Base-by-base conservation (phyloP, 2,329 filamentous ascomycete genomes). In the Clarireedia hainanense region DNA sequence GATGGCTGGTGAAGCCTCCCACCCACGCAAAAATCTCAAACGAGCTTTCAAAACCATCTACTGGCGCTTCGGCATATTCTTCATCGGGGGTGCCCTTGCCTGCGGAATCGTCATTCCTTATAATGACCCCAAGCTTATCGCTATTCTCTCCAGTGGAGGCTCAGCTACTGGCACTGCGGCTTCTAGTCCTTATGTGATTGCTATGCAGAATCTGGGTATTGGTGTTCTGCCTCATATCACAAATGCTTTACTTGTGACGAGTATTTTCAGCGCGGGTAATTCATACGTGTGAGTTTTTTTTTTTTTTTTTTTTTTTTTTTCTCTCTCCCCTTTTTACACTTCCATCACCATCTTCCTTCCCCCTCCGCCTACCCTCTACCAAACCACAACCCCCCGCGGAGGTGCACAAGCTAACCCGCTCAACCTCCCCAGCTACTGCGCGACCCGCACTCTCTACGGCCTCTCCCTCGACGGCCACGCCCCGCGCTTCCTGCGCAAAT, bases 41-140 rank as follows among this genome's bases (percentile, higher is more conserved):
- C 77, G 77, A 47, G 86, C 86, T 1, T 89, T 81, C 72, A 88
- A 88, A 64, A 84, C 83, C 0, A 84, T 89, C 6, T 89, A 88
- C 71, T 86, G 84, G 68, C 81, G 88, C 46, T 77, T 90, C 50
- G 84, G 81, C 2, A 71, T 82, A 15, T 89, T 90, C 71, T 89
- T 89, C 70, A 77, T 89, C 24, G 76, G 85, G 1, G 85, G 85
- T 5, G 81, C 84, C 2, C 73, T 91, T 1, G 78, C 76, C 27
- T 79, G 87, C 24, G 84, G 84, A 17, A 84, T 88, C 48, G 70
- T 87, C 47, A 76, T 89, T 49, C 76, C 86, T 3, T 84, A 83
- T 67, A 79, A 88, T 57, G 83, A 88, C 63, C 63, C 72, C 0
- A 76, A 74, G 12, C 72, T 89, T 57, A 72, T 68, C 20, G 74